Evolutionary conservation across 139 green algal genomes (phyloP).

Genomic region (Haematococcus lacustris): DNA sequence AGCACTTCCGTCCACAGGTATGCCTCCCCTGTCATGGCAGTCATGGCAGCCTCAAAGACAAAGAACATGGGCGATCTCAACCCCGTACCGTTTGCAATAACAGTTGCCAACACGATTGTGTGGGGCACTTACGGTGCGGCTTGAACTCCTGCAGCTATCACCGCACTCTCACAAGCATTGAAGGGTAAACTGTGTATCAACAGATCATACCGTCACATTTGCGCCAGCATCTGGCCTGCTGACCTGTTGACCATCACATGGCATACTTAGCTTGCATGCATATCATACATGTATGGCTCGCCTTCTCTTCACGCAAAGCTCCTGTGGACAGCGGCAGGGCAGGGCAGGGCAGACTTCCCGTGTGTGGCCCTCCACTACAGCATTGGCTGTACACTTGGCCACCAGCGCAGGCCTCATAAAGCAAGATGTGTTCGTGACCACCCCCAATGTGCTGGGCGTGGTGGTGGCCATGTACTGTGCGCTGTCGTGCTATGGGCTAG

Average conservation of each 20-base stretch:
- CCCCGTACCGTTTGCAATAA: conserved; percentile 48
- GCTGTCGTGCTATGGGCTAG: conserved; percentile 36
- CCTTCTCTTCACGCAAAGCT: too few relatives aligned
- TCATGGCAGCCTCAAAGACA: not conserved
- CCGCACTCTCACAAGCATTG: too few relatives aligned
- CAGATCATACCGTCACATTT: too few relatives aligned
- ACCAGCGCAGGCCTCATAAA: conserved; percentile 24
- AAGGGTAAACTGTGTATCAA: too few relatives aligned
- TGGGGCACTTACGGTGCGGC: conserved; percentile 46
- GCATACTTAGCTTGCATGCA: too few relatives aligned
- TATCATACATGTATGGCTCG: too few relatives aligned
- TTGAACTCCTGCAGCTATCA: not conserved
- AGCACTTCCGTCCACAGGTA: not conserved
- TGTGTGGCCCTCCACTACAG: not conserved
- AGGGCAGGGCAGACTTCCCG: not conserved
- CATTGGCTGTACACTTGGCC: not conserved
- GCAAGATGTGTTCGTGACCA: conserved; percentile 33
- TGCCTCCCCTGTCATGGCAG: not conserved
- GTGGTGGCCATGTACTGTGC: conserved; percentile 39
- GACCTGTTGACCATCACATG: too few relatives aligned
- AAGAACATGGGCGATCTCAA: conserved; percentile 30
- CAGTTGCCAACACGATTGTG: conserved; percentile 43
- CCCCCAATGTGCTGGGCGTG: conserved; percentile 39
- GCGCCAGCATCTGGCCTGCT: too few relatives aligned
- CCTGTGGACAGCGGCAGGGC: not conserved